phyloP scores from a whole-genome alignment of 2,329 filamentous ascomycete species.

The Claviceps purpurea region DNA sequence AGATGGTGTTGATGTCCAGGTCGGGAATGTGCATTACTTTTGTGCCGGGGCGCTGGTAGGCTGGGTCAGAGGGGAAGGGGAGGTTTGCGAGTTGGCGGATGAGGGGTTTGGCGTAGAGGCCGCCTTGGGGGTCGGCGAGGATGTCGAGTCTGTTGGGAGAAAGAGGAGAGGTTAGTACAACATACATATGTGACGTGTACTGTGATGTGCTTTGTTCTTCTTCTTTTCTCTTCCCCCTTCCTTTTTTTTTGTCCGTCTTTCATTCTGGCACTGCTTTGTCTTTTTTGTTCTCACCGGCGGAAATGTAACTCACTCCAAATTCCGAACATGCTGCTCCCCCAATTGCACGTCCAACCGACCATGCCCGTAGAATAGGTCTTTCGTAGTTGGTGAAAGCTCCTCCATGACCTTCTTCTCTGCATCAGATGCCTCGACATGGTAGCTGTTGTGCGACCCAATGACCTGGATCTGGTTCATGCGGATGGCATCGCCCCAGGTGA shows the following conservation, averaged over 20 bases:
- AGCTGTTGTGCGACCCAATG: conserved; percentile 37
- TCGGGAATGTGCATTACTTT: conserved; percentile 39
- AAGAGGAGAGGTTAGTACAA: not conserved
- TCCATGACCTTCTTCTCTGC: conserved; percentile 28
- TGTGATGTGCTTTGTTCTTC: no score
- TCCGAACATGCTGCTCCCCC: conserved; percentile 30
- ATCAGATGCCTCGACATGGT: conserved; percentile 31
- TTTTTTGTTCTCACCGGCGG: no score
- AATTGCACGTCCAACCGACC: conserved; percentile 29
- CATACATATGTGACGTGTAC: no score
- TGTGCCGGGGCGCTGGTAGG: conserved; percentile 27
- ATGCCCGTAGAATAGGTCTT: conserved; percentile 35
- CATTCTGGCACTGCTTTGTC: not conserved
- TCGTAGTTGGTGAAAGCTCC: conserved; percentile 20
- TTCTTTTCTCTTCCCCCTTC: not conserved
- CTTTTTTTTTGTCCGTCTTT: not conserved
- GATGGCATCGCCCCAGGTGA: conserved; percentile 20
- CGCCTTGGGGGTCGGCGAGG: conserved; percentile 33
- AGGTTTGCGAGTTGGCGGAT: conserved; percentile 27
- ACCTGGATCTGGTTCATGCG: conserved; percentile 40
- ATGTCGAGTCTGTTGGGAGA: conserved; percentile 22
- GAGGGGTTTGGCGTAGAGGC: conserved; percentile 30
- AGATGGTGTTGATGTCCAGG: conserved; percentile 30
- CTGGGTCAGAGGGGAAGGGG: conserved; percentile 22
- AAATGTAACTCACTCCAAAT: conserved; percentile 21